Percentiles rank a stretch among this genome's conserved stretches.
Evolutionary conservation across 1,284 basidiomycete species (phyloP).

Genomic region (Leccinum subrobustum): DNA sequence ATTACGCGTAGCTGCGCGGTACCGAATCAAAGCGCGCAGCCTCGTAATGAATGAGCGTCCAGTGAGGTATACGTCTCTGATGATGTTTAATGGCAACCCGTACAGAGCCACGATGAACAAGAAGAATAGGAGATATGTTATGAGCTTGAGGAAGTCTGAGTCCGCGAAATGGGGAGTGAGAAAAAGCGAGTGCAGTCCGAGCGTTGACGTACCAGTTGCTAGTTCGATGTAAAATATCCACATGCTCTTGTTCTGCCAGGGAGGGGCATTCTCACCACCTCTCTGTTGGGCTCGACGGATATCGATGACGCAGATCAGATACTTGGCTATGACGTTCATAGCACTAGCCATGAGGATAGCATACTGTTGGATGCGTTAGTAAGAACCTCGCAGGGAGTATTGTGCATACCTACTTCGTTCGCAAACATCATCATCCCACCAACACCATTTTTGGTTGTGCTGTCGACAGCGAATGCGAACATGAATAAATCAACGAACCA

Average conservation of each 20-base stretch:
- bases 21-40: slow-evolving; percentile 85
- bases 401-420: slow-evolving; percentile 67
- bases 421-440: slow-evolving; percentile 93
- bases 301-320: slow-evolving; percentile 83
- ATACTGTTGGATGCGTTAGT: slow-evolving; percentile 53
- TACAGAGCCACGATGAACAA: slow-evolving; percentile 90
- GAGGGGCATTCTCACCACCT: slow-evolving; percentile 84
- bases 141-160: slow-evolving; percentile 88
- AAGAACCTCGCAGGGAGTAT: slow-evolving; percentile 4
- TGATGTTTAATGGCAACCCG: slow-evolving; percentile 94
- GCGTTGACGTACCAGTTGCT: slow-evolving; percentile 64
- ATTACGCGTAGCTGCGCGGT: slow-evolving; percentile 91
- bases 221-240: slow-evolving; percentile 95
- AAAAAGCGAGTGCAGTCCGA: slow-evolving; percentile 17
- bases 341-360: slow-evolving; percentile 86
- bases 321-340: slow-evolving; percentile 80
- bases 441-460: slow-evolving; percentile 76
- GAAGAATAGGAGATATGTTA: slow-evolving; percentile 93
- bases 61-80: slow-evolving; percentile 96
- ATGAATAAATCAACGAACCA: slow-evolving; percentile 72
- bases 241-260: slow-evolving; percentile 99
- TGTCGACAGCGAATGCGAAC: slow-evolving; percentile 77
- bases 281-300: slow-evolving; percentile 70
- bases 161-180: slow-evolving; percentile 1
- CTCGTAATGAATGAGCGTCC: slow-evolving; percentile 88